These are phyloP conservation scores for Dactylellina parvicollis DNA, from an alignment of 2,329 filamentous ascomycete genomes.

Conservation along the genomic window DNA sequence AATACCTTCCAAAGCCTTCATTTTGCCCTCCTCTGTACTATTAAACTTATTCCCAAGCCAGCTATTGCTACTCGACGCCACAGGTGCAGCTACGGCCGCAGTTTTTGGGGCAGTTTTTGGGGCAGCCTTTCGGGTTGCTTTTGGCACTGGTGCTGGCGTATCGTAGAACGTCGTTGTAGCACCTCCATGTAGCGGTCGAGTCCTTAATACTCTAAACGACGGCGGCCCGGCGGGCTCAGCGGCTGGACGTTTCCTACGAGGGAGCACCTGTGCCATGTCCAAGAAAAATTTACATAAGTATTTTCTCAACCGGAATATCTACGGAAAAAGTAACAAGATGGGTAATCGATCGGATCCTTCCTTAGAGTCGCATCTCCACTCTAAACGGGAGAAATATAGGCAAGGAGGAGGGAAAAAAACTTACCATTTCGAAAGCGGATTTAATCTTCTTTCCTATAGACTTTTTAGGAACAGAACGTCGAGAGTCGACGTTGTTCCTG, in stretches of 20 bases:
- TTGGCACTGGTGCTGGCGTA: too few species aligned
- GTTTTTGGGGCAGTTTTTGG: too few species aligned
- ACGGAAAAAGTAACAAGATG: not conserved
- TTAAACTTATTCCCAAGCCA: not conserved
- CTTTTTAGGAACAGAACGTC: constrained; percentile 3
- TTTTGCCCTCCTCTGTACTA: not conserved
- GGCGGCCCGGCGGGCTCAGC: constrained; percentile 6
- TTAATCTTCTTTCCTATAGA: constrained; percentile 25
- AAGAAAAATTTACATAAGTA: constrained; percentile 11
- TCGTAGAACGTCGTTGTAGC: not conserved
- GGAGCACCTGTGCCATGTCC: constrained; percentile 20
- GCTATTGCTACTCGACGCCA: not conserved
- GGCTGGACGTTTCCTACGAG: constrained; percentile 20
- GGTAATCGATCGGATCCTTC: constrained; percentile 20
- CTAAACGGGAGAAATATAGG: constrained; percentile 12
- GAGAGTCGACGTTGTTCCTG: not conserved
- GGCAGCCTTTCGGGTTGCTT: too few species aligned
- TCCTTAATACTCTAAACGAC: constrained; percentile 29
- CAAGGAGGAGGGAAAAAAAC: constrained; percentile 10
- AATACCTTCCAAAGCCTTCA: constrained; percentile 41
- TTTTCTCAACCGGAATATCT: constrained; percentile 1
- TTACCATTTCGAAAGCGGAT: constrained; percentile 25
- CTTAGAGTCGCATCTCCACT: constrained; percentile 5
- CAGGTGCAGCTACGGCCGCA: constrained; percentile 1
- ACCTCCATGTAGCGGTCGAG: not conserved